Base-by-base conservation (phyloP, 495 filamentous ascomycete species). In the Hypomontagnella monticulosa region DNA sequence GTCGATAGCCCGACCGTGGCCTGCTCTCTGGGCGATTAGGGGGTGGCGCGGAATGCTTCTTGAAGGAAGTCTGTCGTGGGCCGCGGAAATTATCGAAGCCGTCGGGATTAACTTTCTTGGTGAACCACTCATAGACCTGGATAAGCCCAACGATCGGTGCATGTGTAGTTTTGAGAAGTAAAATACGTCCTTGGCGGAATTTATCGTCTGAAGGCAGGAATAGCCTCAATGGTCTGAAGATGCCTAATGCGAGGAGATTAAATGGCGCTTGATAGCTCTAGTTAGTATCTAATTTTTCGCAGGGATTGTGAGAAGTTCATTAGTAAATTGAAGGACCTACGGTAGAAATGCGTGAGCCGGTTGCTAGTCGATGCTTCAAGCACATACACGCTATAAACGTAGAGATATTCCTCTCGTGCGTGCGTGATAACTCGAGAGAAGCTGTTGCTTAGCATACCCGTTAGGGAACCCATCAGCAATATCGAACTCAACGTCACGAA, bases 401-500 rank as follows among this genome's bases (percentile, higher is more conserved):
- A 93, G n/a, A 93, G 85, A 76, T 93, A 93, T 76, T 94, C 91
- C 75, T 94, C 91, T 57, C 89, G 90, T 10, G 83, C 81, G 64
- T 85, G 80, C 7, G 75, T 76, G 80, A 89, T 80, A 73, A 97
- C 92, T 73, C 91, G 91, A 38, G 88, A 91, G 67, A 97, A 87
- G 71, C 88, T 92, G 81, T 96, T 93, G 67, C 91, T 94, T 64
- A 97, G 86, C 76, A 97, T 87, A 82, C 91, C 93, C 55, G 97
- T 95, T 57, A 97, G 80, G 12, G 91, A 94, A 37, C 93, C 95
- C 66, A 96, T 89, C n/a, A 97, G 82, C 11, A 97, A 83, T 55
- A 97, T 92, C 65, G 94, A 96, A 62, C 91, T 96, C 74, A 97
- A 82, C 32, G 84, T 90, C 30, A 97, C 85, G 71, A 97, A 97